Evolutionary conservation across 331 rosid species (phyloP).

Genomic region (Erythrophleum ivorense): DNA sequence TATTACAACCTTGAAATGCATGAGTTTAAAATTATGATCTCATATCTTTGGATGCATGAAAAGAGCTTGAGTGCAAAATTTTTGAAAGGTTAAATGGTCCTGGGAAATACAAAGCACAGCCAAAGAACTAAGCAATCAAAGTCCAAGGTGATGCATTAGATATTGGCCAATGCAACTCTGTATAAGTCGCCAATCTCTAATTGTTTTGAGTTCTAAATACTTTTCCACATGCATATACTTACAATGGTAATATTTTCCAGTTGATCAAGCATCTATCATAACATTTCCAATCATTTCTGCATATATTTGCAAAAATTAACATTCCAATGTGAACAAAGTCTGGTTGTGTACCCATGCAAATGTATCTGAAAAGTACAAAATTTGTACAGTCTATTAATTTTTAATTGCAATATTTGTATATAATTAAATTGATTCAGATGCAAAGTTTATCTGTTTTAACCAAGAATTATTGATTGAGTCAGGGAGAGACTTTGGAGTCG

Average conservation of each 20-base stretch:
- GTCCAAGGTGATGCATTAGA: background rate
- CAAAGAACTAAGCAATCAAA: background rate
- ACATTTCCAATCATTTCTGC: slow-evolving; percentile 99
- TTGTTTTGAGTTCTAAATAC: slow-evolving; percentile 8
- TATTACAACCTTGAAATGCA: slow-evolving; percentile 12
- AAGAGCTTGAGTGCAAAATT: background rate
- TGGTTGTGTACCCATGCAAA: slow-evolving; percentile 15
- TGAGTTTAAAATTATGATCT: slow-evolving; percentile 6
- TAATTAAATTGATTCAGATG: too few species aligned
- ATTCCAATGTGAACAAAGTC: slow-evolving; percentile 11
- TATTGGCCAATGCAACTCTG: slow-evolving; percentile 8
- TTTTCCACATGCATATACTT: slow-evolving; percentile 45
- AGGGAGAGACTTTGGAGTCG: too few species aligned
- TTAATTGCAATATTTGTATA: too few species aligned
- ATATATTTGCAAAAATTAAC: slow-evolving; percentile 71
- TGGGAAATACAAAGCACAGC: background rate
- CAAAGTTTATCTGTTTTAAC: too few species aligned
- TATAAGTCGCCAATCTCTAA: background rate
- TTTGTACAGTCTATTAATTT: too few species aligned
- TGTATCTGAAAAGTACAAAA: too few species aligned
- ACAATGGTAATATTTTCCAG: slow-evolving; percentile 98
- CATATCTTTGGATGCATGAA: slow-evolving; percentile 1
- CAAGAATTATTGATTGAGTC: too few species aligned
- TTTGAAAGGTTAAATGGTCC: background rate
- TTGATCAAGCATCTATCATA: slow-evolving; percentile 97